phyloP scores from a whole-genome alignment of 305 asterid species.

The Petunia hybrid region DNA sequence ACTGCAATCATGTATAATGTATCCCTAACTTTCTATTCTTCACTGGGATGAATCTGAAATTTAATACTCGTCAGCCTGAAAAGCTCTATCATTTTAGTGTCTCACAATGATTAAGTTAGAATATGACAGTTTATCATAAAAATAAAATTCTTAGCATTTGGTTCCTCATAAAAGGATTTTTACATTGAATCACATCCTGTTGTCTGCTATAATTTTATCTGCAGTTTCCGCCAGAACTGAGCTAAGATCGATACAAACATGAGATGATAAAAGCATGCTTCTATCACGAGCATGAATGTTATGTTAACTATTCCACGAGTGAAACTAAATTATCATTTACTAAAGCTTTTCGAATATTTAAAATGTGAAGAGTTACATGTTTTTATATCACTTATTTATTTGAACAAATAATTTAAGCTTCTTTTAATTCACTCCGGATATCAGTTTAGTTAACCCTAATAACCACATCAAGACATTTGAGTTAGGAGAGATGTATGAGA shows the following conservation, averaged over 20 bases:
- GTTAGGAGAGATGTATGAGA: not conserved
- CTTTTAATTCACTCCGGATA: not conserved
- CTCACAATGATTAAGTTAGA: not conserved
- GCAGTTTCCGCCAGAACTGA: not conserved
- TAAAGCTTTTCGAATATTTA: conserved; percentile 3
- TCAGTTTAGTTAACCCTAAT: conserved; percentile 30
- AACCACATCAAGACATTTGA: conserved; percentile 28
- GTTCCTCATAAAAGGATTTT: not conserved
- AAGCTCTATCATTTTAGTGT: not conserved
- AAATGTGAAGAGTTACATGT: conserved; percentile 15
- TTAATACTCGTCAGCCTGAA: not conserved
- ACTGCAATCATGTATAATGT: not conserved
- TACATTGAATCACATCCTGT: not conserved
- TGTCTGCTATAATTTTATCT: not conserved
- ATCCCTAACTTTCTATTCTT: not conserved
- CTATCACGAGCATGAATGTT: conserved; percentile 19
- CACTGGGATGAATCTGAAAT: conserved; percentile 1
- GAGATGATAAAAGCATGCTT: conserved; percentile 17
- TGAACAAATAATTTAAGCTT: not conserved
- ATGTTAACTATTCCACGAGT: not conserved
- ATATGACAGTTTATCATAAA: not conserved
- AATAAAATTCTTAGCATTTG: not conserved
- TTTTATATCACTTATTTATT: not conserved
- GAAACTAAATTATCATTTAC: conserved; percentile 1
- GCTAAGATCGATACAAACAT: not conserved